Evolutionary conservation across 2,329 filamentous ascomycete genomes (phyloP).

Genomic region (Chalara sp.): DNA sequence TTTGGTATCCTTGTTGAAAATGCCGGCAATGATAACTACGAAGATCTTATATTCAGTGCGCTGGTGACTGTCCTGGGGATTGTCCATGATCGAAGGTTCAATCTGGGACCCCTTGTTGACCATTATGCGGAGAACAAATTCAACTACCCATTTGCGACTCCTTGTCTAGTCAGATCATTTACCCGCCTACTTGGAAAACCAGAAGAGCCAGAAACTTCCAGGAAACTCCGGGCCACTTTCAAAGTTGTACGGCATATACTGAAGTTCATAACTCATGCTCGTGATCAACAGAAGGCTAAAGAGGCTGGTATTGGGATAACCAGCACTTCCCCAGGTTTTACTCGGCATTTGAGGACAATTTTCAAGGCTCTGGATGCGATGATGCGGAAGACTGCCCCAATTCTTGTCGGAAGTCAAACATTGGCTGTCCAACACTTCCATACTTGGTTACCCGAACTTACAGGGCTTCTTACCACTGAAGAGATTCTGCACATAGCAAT

Average conservation of each 20-base stretch:
- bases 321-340: constrained; percentile 65
- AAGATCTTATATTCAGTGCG: constrained; percentile 86
- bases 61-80: constrained; percentile 87
- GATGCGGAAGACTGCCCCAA: constrained; percentile 81
- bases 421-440: constrained; percentile 94
- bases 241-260: constrained; percentile 91
- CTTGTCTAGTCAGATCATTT: constrained; percentile 82
- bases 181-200: constrained; percentile 76
- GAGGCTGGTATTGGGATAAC: constrained; percentile 83
- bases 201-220: constrained; percentile 73
- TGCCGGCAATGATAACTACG: constrained; percentile 84
- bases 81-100: constrained; percentile 89
- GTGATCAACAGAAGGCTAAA: constrained; percentile 80
- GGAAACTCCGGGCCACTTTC: constrained; percentile 82
- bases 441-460: constrained; percentile 90
- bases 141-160: constrained; percentile 87
- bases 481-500: constrained; percentile 89
- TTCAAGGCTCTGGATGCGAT: constrained; percentile 86
- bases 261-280: constrained; percentile 88
- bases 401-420: constrained; percentile 89
- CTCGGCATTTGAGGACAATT: constrained; percentile 73
- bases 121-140: constrained; percentile 84
- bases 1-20: constrained; percentile 90
- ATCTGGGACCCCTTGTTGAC: constrained; percentile 83
- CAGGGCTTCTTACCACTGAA: constrained; percentile 66